Base-by-base conservation (phyloP, 139 green algal species). In the Asterochloris sp. region DNA sequence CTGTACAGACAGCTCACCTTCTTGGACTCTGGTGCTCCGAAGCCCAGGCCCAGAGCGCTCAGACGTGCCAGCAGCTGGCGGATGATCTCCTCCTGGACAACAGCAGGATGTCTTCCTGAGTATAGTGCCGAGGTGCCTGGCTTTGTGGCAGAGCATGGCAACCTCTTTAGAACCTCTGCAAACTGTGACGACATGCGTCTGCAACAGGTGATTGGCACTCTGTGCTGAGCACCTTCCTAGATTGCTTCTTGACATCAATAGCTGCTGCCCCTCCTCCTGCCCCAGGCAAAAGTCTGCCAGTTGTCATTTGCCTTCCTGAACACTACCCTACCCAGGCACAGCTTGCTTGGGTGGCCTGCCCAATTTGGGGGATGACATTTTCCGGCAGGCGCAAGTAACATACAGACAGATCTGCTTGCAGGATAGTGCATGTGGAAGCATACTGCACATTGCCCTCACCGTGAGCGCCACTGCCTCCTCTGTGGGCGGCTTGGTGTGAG, bases 61-160 rank as follows among this genome's bases (percentile, higher is more conserved):
- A 82, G 47, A 62, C 62, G 68, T 23, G 63, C 75, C 24, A 85
- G 64, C 64, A 85, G 82, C 82, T 85, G 82, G 38, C 74, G 38
- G 14, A 85, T 38, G 61, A 85, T 76, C 38, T 85, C 82, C 38
- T 85, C 74, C 76, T 80, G 60, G 16, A 80, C 14, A 29, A 11
- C 47, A 54, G 12, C 10, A 54, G 38, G 38, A 54, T 54, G 38
- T 6, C 6, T 2, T 54, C 6, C 38, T 54, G 38, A 54, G 38
- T 54, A 2, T 10, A 54, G 38, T 54, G 38, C 38, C 15, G 69
- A 71, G 6, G 17, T 71, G 66, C 66, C 9, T 23, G 21, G 66
- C 14, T 24, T 69, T 2, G 21, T 21, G 21, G 21, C 19, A 71
- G 21, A 71, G 66, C 66, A 21, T 13, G 66, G 17, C 38, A 54